Conservation (phyloP, 169 alveolate genomes). For the Blepharisma undulans region DNA sequence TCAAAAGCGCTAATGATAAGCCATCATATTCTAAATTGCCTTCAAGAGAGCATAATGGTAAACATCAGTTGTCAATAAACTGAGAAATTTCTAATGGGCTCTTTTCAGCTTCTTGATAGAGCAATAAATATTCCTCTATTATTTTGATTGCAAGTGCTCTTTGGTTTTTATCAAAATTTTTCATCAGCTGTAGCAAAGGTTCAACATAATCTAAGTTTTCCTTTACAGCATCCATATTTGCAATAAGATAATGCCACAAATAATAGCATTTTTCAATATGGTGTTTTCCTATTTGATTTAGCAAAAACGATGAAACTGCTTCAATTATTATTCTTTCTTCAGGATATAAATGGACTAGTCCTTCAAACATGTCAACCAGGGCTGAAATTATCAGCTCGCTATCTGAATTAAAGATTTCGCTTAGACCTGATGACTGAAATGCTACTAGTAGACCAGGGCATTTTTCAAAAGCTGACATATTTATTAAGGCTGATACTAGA, state of each 20-base stretch:
- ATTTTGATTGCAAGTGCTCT: neutral
- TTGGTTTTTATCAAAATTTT: neutral
- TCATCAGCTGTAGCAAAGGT: neutral
- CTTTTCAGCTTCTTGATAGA: neutral
- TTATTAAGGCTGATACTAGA: neutral
- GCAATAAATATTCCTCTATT: neutral
- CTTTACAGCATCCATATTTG: neutral
- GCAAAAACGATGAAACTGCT: neutral
- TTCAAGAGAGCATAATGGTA: neutral
- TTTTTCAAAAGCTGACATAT: neutral
- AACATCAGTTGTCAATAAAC: neutral
- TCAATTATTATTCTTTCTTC: neutral
- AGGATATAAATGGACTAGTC: neutral
- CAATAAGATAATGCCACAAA: conserved; percentile 3
- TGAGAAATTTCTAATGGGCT: neutral
- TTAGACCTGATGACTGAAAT: neutral
- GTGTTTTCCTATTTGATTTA: neutral
- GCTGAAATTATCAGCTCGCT: neutral
- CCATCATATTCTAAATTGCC: neutral
- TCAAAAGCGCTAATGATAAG: neutral
- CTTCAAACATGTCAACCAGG: neutral
- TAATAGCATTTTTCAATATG: neutral
- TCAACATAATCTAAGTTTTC: neutral
- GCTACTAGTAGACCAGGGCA: neutral
- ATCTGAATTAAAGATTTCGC: neutral